These are phyloP conservation scores for Aspergillus melleus DNA, from an alignment of 2,329 filamentous ascomycete genomes.

Conservation along the genomic window DNA sequence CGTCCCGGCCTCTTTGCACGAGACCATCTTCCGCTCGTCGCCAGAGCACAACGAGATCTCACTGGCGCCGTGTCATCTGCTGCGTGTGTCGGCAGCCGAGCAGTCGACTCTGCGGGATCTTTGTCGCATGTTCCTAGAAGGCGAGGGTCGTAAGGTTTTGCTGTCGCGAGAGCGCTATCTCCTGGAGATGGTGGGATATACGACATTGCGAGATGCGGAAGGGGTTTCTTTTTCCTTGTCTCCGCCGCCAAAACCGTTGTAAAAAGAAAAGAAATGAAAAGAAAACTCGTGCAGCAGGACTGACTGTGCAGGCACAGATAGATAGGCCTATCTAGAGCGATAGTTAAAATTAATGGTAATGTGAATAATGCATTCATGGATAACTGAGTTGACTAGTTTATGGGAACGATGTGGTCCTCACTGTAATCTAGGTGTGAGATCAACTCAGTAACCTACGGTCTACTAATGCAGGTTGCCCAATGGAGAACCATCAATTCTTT, in stretches of 20 bases:
- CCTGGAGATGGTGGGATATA: conserved; percentile 15
- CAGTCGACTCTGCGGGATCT: conserved; percentile 6
- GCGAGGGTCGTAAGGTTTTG: conserved; percentile 10
- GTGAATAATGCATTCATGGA: neutral
- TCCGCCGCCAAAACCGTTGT: neutral
- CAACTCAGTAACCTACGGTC: too few species aligned
- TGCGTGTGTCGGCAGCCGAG: neutral
- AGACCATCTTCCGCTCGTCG: conserved; percentile 4
- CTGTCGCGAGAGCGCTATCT: conserved; percentile 16
- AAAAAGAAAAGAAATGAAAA: neutral
- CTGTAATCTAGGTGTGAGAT: too few species aligned
- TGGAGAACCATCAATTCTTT: too few species aligned
- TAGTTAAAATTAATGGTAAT: neutral
- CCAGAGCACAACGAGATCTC: conserved; percentile 1
- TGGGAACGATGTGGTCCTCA: too few species aligned
- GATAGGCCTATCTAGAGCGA: neutral
- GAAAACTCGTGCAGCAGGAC: neutral
- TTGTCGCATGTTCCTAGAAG: conserved; percentile 8
- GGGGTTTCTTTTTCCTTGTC: neutral
- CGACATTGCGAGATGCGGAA: neutral
- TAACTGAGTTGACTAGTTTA: too few species aligned
- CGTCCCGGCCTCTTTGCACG: conserved; percentile 8
- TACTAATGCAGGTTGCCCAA: too few species aligned
- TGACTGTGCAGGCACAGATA: neutral
- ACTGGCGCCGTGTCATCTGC: neutral